A percentile compares a stretch with the other conserved stretches of the same genome.
These are phyloP conservation scores for Tuber microsphaerosporum DNA, from an alignment of 495 filamentous ascomycete genomes.

Conservation along the genomic window DNA sequence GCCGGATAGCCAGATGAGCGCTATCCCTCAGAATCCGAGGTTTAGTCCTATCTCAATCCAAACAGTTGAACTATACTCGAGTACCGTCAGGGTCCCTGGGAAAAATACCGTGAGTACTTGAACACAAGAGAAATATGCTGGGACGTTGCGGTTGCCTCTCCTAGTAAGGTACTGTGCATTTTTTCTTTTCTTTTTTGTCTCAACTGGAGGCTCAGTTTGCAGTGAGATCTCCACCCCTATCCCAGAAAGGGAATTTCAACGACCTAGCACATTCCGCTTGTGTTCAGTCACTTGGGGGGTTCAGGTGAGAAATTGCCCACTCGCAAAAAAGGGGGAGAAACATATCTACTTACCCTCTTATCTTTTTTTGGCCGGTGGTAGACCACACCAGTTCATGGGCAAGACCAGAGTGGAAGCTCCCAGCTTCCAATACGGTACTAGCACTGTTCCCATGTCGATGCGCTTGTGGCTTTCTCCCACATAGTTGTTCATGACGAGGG, in stretches of 20 bases:
- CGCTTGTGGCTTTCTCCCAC: not conserved
- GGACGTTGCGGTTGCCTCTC: not conserved
- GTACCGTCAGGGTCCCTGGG: not conserved
- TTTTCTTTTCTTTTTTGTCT: not conserved
- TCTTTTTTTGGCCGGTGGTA: not conserved
- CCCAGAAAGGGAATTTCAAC: not conserved
- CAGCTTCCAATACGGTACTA: conserved; percentile 7
- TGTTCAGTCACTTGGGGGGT: not conserved
- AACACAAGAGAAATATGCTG: not conserved
- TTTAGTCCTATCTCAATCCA: not conserved
- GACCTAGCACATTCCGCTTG: not conserved
- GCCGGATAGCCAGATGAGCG: not conserved
- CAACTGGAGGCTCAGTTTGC: not conserved
- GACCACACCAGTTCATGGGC: not conserved
- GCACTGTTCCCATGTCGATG: conserved; percentile 14
- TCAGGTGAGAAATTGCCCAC: not conserved
- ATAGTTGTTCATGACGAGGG: not conserved
- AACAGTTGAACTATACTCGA: not conserved
- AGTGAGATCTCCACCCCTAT: not conserved
- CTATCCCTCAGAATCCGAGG: not conserved
- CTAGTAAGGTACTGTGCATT: not conserved
- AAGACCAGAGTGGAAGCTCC: conserved; percentile 15
- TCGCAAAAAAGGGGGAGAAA: not conserved
- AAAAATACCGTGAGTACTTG: not conserved
- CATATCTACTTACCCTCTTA: not conserved